Conservation (phyloP, 116 monocot species). For the Zostera marina region DNA sequence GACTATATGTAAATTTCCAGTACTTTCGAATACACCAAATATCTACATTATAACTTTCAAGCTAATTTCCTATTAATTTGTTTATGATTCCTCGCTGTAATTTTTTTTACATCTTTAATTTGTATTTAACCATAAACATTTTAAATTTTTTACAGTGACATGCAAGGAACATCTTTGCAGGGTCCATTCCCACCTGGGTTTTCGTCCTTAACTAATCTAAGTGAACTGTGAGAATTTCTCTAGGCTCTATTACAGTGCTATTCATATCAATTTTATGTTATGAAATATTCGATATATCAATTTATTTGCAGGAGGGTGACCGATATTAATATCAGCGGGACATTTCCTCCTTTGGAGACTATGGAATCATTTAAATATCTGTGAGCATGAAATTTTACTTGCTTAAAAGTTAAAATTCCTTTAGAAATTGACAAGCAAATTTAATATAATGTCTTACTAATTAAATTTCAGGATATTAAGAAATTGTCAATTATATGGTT, state of each 20-base stretch:
- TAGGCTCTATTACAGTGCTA: too few relatives aligned
- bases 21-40: too few relatives aligned
- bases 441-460: neutral
- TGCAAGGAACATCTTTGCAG: slow-evolving; percentile 19
- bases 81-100: neutral
- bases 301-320: slow-evolving; percentile 12
- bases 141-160: slow-evolving; percentile 11
- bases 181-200: slow-evolving; percentile 7
- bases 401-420: neutral
- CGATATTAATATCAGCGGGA: slow-evolving; percentile 12
- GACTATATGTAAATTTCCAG: too few relatives aligned
- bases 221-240: slow-evolving; percentile 5
- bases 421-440: too few relatives aligned
- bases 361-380: neutral
- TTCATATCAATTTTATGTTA: too few relatives aligned
- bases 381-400: neutral
- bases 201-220: slow-evolving; percentile 3
- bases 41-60: too few relatives aligned
- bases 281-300: neutral
- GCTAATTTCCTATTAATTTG: neutral
- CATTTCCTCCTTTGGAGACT: slow-evolving; percentile 7
- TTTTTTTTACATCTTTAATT: too few relatives aligned
- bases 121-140: neutral
- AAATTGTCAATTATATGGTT: slow-evolving; percentile 21
- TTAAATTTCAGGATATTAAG: neutral